Evolutionary conservation across 768 basidiomycete genomes (phyloP).

Genomic region (Lactarius hatsudake): DNA sequence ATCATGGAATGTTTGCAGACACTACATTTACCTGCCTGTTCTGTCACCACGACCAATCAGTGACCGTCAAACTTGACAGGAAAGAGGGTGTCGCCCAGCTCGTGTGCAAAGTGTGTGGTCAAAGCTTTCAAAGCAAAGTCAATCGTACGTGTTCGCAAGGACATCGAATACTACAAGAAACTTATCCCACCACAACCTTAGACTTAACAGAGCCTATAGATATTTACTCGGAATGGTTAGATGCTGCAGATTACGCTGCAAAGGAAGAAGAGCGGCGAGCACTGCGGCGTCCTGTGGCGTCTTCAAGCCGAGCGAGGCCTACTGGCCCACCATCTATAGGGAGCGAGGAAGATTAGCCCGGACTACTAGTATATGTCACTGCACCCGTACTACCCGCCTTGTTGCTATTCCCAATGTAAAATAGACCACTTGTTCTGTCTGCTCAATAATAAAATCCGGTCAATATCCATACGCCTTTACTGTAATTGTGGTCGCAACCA

Average conservation of each 20-base stretch:
- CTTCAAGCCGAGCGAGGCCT: conserved; percentile 49
- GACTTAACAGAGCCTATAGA: conserved; percentile 87
- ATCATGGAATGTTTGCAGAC: conserved; percentile 43
- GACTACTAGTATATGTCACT: neutral
- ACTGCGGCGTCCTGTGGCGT: conserved; percentile 50
- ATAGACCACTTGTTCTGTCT: neutral
- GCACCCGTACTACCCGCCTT: neutral
- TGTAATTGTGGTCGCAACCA: conserved; percentile 23
- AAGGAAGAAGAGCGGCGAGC: conserved; percentile 47
- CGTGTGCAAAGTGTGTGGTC: conserved; percentile 82
- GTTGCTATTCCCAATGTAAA: conserved; percentile 13
- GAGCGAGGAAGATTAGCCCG: conserved; percentile 45
- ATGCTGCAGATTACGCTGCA: conserved; percentile 82
- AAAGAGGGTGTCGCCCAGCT: conserved; percentile 82
- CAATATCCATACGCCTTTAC: conserved; percentile 14
- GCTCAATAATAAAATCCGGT: conserved; percentile 6
- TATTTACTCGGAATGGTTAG: conserved; percentile 91
- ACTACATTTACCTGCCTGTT: conserved; percentile 84
- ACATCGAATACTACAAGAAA: conserved; percentile 24
- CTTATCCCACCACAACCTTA: conserved; percentile 33
- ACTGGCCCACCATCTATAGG: conserved; percentile 36
- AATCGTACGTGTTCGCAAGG: conserved; percentile 55
- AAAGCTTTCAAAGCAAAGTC: conserved; percentile 83
- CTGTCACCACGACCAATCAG: conserved; percentile 88
- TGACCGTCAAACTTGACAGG: conserved; percentile 79